Conservation (phyloP, 129 eudicot genomes). For the Artemisia tridentata region DNA sequence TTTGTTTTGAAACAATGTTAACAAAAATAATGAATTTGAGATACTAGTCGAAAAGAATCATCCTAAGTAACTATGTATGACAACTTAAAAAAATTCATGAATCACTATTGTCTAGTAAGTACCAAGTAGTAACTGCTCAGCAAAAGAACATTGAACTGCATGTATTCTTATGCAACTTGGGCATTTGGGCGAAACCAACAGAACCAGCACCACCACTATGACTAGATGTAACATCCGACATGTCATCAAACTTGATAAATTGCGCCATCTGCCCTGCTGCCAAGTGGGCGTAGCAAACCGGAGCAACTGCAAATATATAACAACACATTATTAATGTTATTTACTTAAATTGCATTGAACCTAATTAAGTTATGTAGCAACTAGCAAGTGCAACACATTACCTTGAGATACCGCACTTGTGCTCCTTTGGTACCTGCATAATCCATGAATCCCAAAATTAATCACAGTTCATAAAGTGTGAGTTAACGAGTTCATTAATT, state of each 20-base stretch:
- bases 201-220: slow-evolving; percentile 37
- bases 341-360: no score
- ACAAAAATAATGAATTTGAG: no score
- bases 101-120: not conserved
- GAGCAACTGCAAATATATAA: slow-evolving; percentile 53
- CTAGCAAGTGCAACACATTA: slow-evolving; percentile 13
- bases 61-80: not conserved
- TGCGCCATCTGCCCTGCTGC: slow-evolving; percentile 74
- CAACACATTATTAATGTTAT: no score
- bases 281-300: slow-evolving; percentile 71
- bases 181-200: slow-evolving; percentile 52
- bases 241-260: slow-evolving; percentile 61
- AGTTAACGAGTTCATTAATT: not conserved
- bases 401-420: slow-evolving; percentile 75
- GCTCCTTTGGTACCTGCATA: slow-evolving; percentile 68
- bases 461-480: not conserved
- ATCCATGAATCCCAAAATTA: not conserved
- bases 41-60: no score
- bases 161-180: slow-evolving; percentile 42
- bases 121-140: slow-evolving; percentile 16
- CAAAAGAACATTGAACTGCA: slow-evolving; percentile 77
- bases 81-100: not conserved
- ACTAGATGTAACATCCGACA: slow-evolving; percentile 51
- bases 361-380: not conserved
- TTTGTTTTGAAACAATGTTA: no score